Base-by-base conservation (phyloP, 768 basidiomycete species). In the Lentinula guzmanii region DNA sequence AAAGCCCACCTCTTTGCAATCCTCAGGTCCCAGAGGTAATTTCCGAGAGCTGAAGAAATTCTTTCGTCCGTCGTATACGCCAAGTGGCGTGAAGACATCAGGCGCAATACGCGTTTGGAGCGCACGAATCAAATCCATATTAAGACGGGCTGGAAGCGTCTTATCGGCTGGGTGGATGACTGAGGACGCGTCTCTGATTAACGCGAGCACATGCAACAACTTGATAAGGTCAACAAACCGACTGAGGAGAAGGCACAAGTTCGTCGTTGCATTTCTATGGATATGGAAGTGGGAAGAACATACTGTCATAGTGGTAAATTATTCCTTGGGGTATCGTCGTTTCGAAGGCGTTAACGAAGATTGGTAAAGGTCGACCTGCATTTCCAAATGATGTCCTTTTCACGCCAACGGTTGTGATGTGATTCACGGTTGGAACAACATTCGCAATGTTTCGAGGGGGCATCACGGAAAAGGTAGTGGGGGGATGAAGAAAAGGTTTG, bases 231-330 rank as follows among this genome's bases (percentile, higher is more conserved):
- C 21, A 46, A 77, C 82, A 67, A 62, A 82, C 82, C 76, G 56
- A 82, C 81, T 84, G 61, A 24, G 34, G 11, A 15, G 34, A 33
- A 52, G 7, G 34, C 15, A 52, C 13, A 16, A 33, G 28, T 33
- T 13, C 15, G 51, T 13, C 48, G 28, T 41, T n/a, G 37, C 37
- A 33, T 35, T 54, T 35, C 35, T 16, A 10, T 24, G 16, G 52
- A 57, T 39, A 37, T 35, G 41, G 48, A 10, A 52, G 39, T 54
- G 54, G 31, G 60, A 53, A 62, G 50, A 1, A 71, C 86, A 63
- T 68, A 88, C 91, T 86, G 70, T 93, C 90, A 66, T 93, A 92
- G 66, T 93, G 91, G 63, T 87, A 79, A 45, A 91, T 91, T 34
- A 82, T 79, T 5, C 70, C 72, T 24, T 86, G 80, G 0, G 90